Percentiles rank a stretch among this genome's conserved stretches.
Conservation (phyloP, 2,329 filamentous ascomycete genomes). For the Phaeosphaeriaceae sp. region DNA sequence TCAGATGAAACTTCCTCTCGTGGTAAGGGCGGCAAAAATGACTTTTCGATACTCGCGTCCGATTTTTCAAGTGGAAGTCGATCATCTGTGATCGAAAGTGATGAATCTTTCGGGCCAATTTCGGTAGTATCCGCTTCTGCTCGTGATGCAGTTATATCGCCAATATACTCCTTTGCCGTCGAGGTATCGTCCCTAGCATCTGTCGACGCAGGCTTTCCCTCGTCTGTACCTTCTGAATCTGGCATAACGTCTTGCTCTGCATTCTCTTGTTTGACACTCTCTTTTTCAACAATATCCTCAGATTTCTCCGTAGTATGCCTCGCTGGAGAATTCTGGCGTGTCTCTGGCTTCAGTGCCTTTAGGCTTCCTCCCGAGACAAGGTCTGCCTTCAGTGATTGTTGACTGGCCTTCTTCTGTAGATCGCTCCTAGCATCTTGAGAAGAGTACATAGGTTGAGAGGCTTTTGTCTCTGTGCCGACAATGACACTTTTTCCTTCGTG, state of each 20-base stretch:
- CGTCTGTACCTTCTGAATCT: no score
- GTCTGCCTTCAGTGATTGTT: constrained; percentile 1
- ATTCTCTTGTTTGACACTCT: neutral
- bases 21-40: no score
- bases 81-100: no score
- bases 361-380: constrained; percentile 15
- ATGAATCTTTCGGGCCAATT: no score
- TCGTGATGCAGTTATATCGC: no score
- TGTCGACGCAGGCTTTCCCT: no score
- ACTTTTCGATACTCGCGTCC: no score
- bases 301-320: neutral
- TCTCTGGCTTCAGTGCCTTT: constrained; percentile 24
- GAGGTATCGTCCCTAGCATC: no score
- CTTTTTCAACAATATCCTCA: neutral
- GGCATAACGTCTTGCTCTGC: neutral
- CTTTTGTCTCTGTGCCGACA: neutral
- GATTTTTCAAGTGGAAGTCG: no score
- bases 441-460: constrained; percentile 33
- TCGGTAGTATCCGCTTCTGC: no score
- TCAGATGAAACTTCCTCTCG: no score
- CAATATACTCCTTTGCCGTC: no score
- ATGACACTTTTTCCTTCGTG: constrained; percentile 3
- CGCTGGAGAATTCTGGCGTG: constrained; percentile 13
- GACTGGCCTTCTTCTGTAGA: constrained; percentile 22
- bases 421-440: constrained; percentile 47